phyloP scores from a whole-genome alignment of 192 early-diverging fungal genomes.

The Fimicolochytrium jonesii region DNA sequence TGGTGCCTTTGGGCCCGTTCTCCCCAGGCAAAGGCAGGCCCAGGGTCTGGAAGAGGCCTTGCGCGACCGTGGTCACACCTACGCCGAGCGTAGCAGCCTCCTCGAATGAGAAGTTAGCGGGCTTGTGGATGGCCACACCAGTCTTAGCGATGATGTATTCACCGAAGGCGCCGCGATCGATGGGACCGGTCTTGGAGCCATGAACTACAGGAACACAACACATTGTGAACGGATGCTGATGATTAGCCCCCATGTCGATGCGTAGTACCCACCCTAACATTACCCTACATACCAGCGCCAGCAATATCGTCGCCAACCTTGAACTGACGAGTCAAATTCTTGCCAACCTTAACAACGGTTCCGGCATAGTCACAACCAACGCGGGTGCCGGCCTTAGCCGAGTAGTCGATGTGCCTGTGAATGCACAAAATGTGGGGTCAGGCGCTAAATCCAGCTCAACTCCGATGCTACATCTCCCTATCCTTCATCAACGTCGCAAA shows the following conservation, averaged over 20 bases:
- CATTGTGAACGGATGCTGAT: no score
- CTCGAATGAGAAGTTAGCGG: constrained; percentile 20
- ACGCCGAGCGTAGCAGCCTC: constrained; percentile 32
- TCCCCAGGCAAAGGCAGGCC: constrained; percentile 12
- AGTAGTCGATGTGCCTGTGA: constrained; percentile 34
- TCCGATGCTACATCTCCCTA: no score
- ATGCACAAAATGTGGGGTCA: no score
- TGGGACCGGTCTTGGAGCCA: background rate
- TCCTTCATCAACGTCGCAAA: no score
- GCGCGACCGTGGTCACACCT: constrained; percentile 22
- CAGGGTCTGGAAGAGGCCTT: constrained; percentile 22
- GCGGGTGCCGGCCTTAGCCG: constrained; percentile 1
- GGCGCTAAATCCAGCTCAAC: no score
- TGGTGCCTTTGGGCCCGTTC: constrained; percentile 1
- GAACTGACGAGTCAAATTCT: background rate
- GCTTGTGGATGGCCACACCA: constrained; percentile 1
- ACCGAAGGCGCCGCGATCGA: constrained; percentile 23
- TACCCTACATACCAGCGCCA: no score
- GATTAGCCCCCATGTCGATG: no score
- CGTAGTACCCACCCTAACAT: no score
- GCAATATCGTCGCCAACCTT: background rate
- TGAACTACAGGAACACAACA: no score
- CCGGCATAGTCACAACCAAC: constrained; percentile 32
- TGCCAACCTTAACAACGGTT: constrained; percentile 23
- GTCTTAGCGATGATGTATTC: constrained; percentile 12